Evolutionary conservation across 2,329 filamentous ascomycete species (phyloP).

Genomic region (Stagonosporopsis tanaceti): DNA sequence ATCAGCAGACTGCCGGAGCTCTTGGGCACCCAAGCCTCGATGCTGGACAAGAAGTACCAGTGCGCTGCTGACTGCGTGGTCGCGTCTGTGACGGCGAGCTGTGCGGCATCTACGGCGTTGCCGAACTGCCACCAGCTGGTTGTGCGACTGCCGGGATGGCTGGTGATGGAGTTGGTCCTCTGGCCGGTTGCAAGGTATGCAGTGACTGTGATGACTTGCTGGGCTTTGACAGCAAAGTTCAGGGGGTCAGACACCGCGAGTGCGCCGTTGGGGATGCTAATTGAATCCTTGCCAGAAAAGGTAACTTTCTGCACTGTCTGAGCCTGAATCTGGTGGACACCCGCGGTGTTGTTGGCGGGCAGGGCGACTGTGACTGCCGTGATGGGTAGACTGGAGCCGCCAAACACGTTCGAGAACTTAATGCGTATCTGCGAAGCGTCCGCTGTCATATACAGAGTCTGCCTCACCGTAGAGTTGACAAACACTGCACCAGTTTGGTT

Average conservation of each 20-base stretch:
- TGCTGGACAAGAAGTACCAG: slow-evolving; percentile 66
- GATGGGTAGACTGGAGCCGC: slow-evolving; percentile 66
- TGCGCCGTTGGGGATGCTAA: slow-evolving; percentile 63
- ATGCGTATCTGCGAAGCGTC: slow-evolving; percentile 66
- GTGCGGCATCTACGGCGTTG: slow-evolving; percentile 61
- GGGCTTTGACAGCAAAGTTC: slow-evolving; percentile 60
- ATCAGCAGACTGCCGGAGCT: slow-evolving; percentile 59
- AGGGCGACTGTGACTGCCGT: slow-evolving; percentile 66
- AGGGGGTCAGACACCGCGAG: slow-evolving; percentile 69
- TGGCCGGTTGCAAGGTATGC: slow-evolving; percentile 68
- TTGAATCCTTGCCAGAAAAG: slow-evolving; percentile 63
- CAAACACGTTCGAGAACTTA: slow-evolving; percentile 72
- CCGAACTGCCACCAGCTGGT: slow-evolving; percentile 67
- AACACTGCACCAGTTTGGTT: slow-evolving; percentile 65
- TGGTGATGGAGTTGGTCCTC: slow-evolving; percentile 64
- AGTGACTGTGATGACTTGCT: slow-evolving; percentile 64
- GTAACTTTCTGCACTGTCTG: slow-evolving; percentile 63
- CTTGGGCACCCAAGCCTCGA: slow-evolving; percentile 63
- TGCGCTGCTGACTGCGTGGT: slow-evolving; percentile 52
- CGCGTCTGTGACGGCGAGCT: slow-evolving; percentile 55
- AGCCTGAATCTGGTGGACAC: slow-evolving; percentile 61
- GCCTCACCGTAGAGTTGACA: slow-evolving; percentile 69
- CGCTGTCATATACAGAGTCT: slow-evolving; percentile 69
- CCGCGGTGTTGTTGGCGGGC: slow-evolving; percentile 62
- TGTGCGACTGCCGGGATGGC: slow-evolving; percentile 71